Percentiles rank a stretch among this genome's conserved stretches.
These are phyloP conservation scores for Schizophyllum amplum DNA, from an alignment of 1,284 basidiomycete genomes.

Conservation along the genomic window DNA sequence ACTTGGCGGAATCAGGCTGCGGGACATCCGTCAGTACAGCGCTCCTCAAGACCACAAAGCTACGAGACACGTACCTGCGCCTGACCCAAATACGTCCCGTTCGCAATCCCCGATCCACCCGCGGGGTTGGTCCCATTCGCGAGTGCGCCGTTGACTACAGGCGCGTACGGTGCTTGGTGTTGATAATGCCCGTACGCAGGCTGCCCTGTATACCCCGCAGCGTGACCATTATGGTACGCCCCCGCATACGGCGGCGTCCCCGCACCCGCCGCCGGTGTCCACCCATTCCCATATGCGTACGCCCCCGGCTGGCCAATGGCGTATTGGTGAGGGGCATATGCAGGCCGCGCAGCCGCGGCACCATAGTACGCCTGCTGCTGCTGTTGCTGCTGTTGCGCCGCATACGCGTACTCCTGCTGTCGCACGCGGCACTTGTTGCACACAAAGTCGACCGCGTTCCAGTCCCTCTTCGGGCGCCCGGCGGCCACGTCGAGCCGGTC, in stretches of 20 bases:
- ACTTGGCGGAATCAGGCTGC: neutral
- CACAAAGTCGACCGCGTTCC: conserved; percentile 62
- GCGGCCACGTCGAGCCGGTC: conserved; percentile 51
- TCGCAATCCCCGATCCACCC: neutral
- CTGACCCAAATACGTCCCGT: neutral
- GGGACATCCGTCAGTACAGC: neutral
- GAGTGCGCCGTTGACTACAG: neutral
- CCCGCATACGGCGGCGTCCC: neutral
- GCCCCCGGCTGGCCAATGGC: neutral
- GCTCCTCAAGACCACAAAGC: neutral
- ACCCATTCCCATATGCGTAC: neutral
- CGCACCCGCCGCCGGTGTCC: neutral
- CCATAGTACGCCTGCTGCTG: neutral
- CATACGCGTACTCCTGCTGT: neutral
- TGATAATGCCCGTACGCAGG: neutral
- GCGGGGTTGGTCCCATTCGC: neutral
- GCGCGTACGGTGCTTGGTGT: neutral
- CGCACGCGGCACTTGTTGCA: conserved; percentile 41
- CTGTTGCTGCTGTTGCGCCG: neutral
- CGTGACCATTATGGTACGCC: neutral
- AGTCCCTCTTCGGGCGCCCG: conserved; percentile 57
- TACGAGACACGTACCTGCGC: neutral
- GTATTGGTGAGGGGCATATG: neutral
- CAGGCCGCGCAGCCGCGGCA: neutral
- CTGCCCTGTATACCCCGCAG: neutral